Base-by-base conservation (phyloP, 1,139 yeast species). In the Debaryomyces singareniensis region DNA sequence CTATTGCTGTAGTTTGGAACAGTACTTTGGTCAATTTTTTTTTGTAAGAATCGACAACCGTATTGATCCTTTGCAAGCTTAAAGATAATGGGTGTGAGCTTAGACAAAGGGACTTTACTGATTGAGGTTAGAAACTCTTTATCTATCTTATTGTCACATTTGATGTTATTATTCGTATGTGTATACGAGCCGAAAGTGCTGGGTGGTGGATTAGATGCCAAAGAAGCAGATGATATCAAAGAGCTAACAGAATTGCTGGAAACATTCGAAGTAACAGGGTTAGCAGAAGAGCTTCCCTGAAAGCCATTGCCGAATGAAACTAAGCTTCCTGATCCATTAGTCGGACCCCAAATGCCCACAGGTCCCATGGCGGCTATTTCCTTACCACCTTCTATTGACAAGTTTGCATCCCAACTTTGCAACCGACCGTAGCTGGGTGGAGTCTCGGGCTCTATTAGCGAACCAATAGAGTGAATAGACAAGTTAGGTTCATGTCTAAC, bases 1-100 rank as follows among this genome's bases (percentile, higher is more conserved):
- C 72, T 45, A 14, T 49, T 39, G 28, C 55, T 56, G 35, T 49
- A 46, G 39, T 48, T 61, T 13, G 61, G 37, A 15, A 61, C 46
- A 27, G 53, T 41, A 39, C 59, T 61, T 34, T 64, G 71, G 39
- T 67, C 72, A 32, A 67, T 61, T 36, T 63, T 61, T 47, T 65
- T 65, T 35, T 67, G 73, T 24, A 67, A 52, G 38, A 66, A 67
- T 18, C 73, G 55, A 40, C 73, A 67, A 11, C 72, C 73, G 38
- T 66, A 62, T 42, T 67, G 73, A 38, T 67, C 72, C 42, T 66
- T 65, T 13, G 71, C 52, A 29, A 67, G 47, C 32, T 51, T 52
- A 27, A 67, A 47, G 28, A 67, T 62, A 20, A 60, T 64, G 27
- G 39, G 47, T 31, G 51, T 50, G 37, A 66, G 44, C 33, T 55